Percentiles rank a stretch among this genome's conserved stretches.
These are phyloP conservation scores for Xylariaceae sp. DNA, from an alignment of 2,329 filamentous ascomycete species.

Conservation along the genomic window DNA sequence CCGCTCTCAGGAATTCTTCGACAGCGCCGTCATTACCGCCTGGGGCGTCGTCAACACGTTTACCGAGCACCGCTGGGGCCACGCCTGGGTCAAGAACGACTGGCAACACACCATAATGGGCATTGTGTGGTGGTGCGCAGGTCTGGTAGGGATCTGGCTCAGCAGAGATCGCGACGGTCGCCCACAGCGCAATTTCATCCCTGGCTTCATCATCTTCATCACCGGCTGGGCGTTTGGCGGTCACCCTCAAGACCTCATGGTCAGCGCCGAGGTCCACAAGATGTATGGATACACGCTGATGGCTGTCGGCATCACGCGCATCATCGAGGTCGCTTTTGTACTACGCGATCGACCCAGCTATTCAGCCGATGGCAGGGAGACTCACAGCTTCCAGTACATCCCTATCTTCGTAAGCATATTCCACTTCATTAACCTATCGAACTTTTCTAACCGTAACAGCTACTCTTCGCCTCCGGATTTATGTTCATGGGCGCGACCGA, in stretches of 20 bases:
- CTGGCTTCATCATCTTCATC: constrained; percentile 83
- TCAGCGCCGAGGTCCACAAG: constrained; percentile 83
- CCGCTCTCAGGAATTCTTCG: constrained; percentile 94
- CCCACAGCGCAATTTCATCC: constrained; percentile 90
- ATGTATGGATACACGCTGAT: constrained; percentile 96
- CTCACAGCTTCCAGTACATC: constrained; percentile 69
- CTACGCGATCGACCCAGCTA: constrained; percentile 68
- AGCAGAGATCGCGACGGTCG: constrained; percentile 78
- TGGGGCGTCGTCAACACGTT: constrained; percentile 99
- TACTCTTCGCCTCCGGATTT: constrained; percentile 89
- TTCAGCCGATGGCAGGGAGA: constrained; percentile 65
- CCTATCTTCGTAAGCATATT: constrained; percentile 62
- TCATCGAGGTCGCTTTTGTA: constrained; percentile 90
- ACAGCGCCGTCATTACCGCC: constrained; percentile 82
- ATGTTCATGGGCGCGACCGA: constrained; percentile 97
- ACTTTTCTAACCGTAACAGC: constrained; percentile 45
- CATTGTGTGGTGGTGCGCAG: constrained; percentile 97
- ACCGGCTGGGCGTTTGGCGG: constrained; percentile 96
- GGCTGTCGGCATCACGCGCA: constrained; percentile 77
- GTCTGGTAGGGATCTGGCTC: constrained; percentile 87
- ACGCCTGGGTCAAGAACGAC: constrained; percentile 86
- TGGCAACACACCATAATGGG: constrained; percentile 99
- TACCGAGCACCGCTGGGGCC: constrained; percentile 93
- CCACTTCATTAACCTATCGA: not conserved
- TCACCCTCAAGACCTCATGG: constrained; percentile 78